Percentiles rank a stretch among this genome's conserved stretches.
These are phyloP conservation scores for Geosmithia putterillii DNA, from an alignment of 2,329 filamentous ascomycete species.

Conservation along the genomic window DNA sequence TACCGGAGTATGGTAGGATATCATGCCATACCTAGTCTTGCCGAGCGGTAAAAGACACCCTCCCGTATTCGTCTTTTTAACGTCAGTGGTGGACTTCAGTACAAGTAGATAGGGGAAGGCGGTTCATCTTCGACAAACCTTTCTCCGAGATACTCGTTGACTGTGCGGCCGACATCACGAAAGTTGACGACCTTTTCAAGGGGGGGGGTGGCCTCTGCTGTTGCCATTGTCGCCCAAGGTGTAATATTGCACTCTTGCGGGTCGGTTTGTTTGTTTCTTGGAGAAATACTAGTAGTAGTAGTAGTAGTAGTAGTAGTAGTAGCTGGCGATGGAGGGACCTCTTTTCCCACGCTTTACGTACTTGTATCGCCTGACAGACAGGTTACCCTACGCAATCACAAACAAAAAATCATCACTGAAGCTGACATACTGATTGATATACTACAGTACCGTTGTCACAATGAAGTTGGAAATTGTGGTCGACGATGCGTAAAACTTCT, in stretches of 20 bases:
- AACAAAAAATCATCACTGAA: too few relatives aligned
- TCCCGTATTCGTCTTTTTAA: constrained; percentile 36
- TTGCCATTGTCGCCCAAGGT: neutral
- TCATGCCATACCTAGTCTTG: constrained; percentile 38
- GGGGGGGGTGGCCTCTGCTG: too few relatives aligned
- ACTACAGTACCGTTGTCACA: too few relatives aligned
- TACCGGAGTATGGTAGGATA: neutral
- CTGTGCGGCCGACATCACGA: constrained; percentile 58
- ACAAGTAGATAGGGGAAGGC: constrained; percentile 1
- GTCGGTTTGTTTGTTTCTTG: too few relatives aligned
- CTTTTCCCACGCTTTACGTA: too few relatives aligned
- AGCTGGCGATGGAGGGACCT: too few relatives aligned
- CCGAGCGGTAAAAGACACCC: constrained; percentile 56
- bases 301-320: too few relatives aligned
- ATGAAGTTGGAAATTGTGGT: too few relatives aligned
- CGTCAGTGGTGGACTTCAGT: neutral
- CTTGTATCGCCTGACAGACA: too few relatives aligned
- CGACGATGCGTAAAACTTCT: too few relatives aligned
- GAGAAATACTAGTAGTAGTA: neutral
- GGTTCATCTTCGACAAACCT: neutral
- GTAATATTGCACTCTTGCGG: neutral
- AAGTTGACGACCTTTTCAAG: constrained; percentile 50
- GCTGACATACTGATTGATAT: too few relatives aligned
- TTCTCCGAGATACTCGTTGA: constrained; percentile 44
- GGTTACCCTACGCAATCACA: too few relatives aligned